These are phyloP conservation scores for Yamadazyma triangularis DNA, from an alignment of 1,139 yeast genomes.

Conservation along the genomic window DNA sequence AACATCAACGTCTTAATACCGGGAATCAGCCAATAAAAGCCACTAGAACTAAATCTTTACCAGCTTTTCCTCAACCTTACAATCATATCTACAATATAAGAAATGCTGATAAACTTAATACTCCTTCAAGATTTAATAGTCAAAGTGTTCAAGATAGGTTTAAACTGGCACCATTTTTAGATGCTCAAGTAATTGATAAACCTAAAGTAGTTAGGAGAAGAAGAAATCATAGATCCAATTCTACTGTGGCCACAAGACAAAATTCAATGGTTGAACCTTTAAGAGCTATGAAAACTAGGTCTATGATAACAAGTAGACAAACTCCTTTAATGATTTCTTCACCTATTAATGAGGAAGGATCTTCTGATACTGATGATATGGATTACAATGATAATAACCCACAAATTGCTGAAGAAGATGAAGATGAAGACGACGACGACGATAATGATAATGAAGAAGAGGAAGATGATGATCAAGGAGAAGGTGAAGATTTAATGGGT, in stretches of 20 bases:
- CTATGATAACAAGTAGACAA: conserved; percentile 30
- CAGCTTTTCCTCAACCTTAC: conserved; percentile 46
- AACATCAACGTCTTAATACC: conserved; percentile 18
- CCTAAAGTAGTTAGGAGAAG: conserved; percentile 22
- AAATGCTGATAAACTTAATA: conserved; percentile 39
- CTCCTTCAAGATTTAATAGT: conserved; percentile 36
- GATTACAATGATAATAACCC: conserved; percentile 25
- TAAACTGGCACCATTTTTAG: conserved; percentile 46
- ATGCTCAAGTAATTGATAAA: conserved; percentile 35
- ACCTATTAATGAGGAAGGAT: conserved; percentile 37
- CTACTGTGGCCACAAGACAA: background rate
- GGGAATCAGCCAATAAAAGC: conserved; percentile 42
- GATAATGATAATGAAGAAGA: conserved; percentile 14
- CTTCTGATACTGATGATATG: conserved; percentile 32
- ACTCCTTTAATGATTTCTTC: conserved; percentile 31
- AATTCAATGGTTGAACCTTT: conserved; percentile 21
- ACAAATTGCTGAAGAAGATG: conserved; percentile 12
- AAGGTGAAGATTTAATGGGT: conserved; percentile 12
- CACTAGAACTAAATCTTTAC: conserved; percentile 61
- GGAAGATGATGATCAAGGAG: conserved; percentile 15
- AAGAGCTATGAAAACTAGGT: conserved; percentile 42
- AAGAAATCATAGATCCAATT: conserved; percentile 19
- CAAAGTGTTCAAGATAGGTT: conserved; percentile 43
- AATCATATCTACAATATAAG: conserved; percentile 39
- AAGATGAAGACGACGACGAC: conserved; percentile 15